Conservation (phyloP, 257 asterid species). For the Primulina huaijiensis region DNA sequence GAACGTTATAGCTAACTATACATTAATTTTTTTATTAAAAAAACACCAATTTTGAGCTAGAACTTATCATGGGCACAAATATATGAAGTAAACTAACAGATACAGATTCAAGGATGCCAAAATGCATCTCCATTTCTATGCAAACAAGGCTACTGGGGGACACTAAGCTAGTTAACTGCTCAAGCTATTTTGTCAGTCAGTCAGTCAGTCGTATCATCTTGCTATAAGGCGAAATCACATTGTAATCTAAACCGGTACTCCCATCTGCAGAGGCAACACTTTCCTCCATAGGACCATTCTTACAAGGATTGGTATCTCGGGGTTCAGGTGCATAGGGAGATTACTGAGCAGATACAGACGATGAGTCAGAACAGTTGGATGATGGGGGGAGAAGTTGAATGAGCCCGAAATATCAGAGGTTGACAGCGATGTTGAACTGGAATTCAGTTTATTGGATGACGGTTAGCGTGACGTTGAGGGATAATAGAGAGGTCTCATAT, state of each 20-base stretch:
- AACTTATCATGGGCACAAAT: conserved; percentile 26
- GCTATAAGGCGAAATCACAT: conserved; percentile 26
- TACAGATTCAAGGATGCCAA: conserved; percentile 39
- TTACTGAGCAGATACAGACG: conserved; percentile 59
- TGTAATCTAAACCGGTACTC: conserved; percentile 29
- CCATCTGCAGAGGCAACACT: conserved; percentile 32
- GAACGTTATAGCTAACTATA: conserved; percentile 31
- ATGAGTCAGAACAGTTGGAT: conserved; percentile 77
- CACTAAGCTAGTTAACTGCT: conserved; percentile 27
- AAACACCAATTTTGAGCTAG: conserved; percentile 24
- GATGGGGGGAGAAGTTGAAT: conserved; percentile 81
- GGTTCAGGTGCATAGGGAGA: conserved; percentile 46
- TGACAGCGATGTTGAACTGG: conserved; percentile 60
- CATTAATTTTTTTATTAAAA: conserved; percentile 19
- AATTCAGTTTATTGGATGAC: conserved; percentile 35
- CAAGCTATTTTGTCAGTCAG: conserved; percentile 22
- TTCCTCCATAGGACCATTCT: conserved; percentile 32
- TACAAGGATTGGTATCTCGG: conserved; percentile 31
- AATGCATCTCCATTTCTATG: conserved; percentile 28
- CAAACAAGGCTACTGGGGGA: conserved; percentile 53
- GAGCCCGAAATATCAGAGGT: conserved; percentile 70
- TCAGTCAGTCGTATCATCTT: conserved; percentile 7
- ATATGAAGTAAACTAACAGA: conserved; percentile 34
- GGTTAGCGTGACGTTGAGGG: no score
- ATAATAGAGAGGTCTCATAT: conserved; percentile 18